Evolutionary conservation across 495 filamentous ascomycete genomes (phyloP).

Genomic region (Aspergillus heteromorphus): DNA sequence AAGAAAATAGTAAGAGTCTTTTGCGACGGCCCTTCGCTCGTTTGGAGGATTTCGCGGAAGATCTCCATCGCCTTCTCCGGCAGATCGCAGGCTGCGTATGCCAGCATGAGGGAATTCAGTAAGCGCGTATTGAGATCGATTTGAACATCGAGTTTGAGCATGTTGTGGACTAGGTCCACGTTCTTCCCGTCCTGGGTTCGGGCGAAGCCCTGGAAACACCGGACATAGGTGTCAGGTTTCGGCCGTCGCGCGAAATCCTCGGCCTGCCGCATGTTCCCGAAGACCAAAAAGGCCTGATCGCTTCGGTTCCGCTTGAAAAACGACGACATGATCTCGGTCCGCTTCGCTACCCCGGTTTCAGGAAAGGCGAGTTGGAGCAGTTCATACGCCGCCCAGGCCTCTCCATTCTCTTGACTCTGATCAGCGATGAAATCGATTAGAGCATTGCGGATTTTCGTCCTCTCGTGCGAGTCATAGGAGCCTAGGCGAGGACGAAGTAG

Average conservation of each 20-base stretch:
- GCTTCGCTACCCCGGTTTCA: slow-evolving; percentile 56
- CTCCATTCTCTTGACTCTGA: slow-evolving; percentile 50
- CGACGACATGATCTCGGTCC: slow-evolving; percentile 69
- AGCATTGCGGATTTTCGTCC: slow-evolving; percentile 53
- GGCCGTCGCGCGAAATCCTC: slow-evolving; percentile 52
- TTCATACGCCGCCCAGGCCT: slow-evolving; percentile 76
- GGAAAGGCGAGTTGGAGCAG: slow-evolving; percentile 73
- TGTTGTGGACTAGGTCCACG: slow-evolving; percentile 74
- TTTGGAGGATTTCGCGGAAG: slow-evolving; percentile 74
- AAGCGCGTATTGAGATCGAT: slow-evolving; percentile 72
- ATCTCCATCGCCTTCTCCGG: slow-evolving; percentile 62
- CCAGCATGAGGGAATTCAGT: slow-evolving; percentile 80
- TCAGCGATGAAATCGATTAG: slow-evolving; percentile 65
- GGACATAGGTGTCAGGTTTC: slow-evolving; percentile 65
- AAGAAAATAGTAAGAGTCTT: slow-evolving; percentile 73
- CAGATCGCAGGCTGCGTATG: slow-evolving; percentile 63
- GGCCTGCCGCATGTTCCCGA: slow-evolving; percentile 82
- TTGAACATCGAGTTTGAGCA: slow-evolving; percentile 81
- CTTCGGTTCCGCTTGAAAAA: slow-evolving; percentile 73
- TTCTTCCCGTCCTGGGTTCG: slow-evolving; percentile 56
- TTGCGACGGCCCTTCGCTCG: slow-evolving; percentile 76
- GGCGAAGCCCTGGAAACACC: slow-evolving; percentile 72
- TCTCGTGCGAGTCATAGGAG: slow-evolving; percentile 58
- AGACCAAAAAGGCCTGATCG: slow-evolving; percentile 79
- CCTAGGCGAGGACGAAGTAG: slow-evolving; percentile 63